Percentiles rank a stretch among this genome's conserved stretches.
Conservation (phyloP, 2,329 filamentous ascomycete genomes). For the Paraphoma chrysanthemicola region DNA sequence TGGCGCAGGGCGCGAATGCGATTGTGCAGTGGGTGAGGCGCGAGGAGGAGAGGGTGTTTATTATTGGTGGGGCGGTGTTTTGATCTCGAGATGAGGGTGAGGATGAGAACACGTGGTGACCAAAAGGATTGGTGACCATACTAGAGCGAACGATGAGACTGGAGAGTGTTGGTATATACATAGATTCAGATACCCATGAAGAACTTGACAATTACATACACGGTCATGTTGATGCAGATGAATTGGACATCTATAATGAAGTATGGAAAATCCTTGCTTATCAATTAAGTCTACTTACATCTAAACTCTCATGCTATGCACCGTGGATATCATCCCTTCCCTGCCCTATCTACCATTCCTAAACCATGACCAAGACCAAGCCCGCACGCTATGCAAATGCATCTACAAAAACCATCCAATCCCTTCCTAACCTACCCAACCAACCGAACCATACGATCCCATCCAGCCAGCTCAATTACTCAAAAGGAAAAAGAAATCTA, state of each 20-base stretch:
- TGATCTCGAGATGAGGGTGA: slow-evolving; percentile 23
- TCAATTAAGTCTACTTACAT: background rate
- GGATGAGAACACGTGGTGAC: background rate
- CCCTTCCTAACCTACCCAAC: background rate
- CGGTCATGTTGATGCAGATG: no score
- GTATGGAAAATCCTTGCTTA: background rate
- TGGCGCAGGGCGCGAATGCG: slow-evolving; percentile 87
- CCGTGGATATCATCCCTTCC: background rate
- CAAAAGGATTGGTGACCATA: no score
- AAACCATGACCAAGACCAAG: background rate
- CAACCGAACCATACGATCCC: background rate
- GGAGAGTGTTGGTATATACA: no score
- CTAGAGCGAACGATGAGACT: background rate
- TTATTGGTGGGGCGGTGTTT: slow-evolving; percentile 92
- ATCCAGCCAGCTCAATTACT: background rate
- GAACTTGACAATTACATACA: no score
- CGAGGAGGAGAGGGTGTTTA: slow-evolving; percentile 94
- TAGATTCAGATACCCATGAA: no score
- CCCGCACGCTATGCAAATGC: background rate
- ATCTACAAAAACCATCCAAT: background rate
- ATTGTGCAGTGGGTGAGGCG: slow-evolving; percentile 89
- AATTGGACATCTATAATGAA: background rate
- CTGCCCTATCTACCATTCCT: background rate
- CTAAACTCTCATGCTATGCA: no score
- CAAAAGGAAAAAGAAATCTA: background rate